These are phyloP conservation scores for Oryza australiensis DNA, from an alignment of 176 grass and related monocot species.

Conservation along the genomic window DNA sequence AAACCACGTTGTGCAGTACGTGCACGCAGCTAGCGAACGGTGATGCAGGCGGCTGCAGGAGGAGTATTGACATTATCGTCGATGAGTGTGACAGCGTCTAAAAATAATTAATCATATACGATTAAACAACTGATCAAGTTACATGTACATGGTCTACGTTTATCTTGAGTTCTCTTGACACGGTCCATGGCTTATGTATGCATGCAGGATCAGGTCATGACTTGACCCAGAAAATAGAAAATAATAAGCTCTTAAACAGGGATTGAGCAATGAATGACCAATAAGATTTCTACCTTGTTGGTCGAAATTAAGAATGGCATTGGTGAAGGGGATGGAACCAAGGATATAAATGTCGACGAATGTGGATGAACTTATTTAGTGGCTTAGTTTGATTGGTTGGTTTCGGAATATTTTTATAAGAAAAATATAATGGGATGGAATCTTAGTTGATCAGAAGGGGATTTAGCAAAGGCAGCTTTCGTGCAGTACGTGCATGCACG, in stretches of 20 bases:
- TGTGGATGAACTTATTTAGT: not conserved
- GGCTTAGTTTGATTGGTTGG: not conserved
- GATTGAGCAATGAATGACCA: not conserved
- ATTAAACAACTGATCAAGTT: not conserved
- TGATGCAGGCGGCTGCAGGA: not conserved
- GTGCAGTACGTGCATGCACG: constrained; percentile 18
- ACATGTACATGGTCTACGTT: not conserved
- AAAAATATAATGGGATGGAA: not conserved
- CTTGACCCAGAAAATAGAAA: not conserved
- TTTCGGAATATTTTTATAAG: not conserved
- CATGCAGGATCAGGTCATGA: not conserved
- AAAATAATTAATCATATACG: not conserved
- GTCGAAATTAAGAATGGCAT: not conserved
- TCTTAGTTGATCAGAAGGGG: not conserved
- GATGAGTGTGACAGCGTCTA: not conserved
- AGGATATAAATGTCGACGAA: too few relatives aligned
- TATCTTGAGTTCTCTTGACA: not conserved
- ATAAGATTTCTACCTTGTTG: not conserved
- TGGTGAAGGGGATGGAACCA: too few relatives aligned
- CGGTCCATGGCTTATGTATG: not conserved
- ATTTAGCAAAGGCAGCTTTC: not conserved
- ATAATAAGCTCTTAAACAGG: not conserved
- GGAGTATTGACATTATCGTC: not conserved
- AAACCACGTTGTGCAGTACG: not conserved
- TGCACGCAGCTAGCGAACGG: not conserved